These are phyloP conservation scores for Sporothrix variecibatus DNA, from an alignment of 2,329 filamentous ascomycete species.

Conservation along the genomic window DNA sequence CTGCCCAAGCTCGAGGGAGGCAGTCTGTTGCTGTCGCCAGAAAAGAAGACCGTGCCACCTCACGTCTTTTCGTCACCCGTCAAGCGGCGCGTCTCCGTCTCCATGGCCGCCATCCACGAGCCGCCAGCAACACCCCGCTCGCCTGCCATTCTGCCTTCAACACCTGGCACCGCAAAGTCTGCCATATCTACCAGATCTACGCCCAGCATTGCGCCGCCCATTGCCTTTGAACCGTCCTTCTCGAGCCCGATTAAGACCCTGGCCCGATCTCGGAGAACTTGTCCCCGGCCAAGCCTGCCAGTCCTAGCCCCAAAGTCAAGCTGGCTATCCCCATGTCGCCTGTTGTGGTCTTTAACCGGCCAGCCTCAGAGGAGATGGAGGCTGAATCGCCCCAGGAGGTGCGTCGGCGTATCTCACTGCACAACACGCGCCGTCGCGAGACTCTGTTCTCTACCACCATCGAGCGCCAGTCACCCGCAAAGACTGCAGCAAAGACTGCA, in stretches of 20 bases:
- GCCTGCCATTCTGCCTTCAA: background rate
- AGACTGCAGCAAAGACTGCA: conserved; percentile 28
- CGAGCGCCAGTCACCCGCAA: conserved; percentile 11
- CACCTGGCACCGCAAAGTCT: background rate
- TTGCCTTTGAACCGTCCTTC: conserved; percentile 22
- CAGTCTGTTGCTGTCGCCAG: background rate
- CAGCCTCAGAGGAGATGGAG: conserved; percentile 26
- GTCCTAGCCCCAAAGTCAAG: background rate
- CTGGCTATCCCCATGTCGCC: background rate
- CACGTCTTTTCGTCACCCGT: conserved; percentile 26
- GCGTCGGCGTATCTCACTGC: conserved; percentile 36
- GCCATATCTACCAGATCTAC: background rate
- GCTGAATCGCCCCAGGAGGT: conserved; percentile 37
- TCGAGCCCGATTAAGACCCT: conserved; percentile 15
- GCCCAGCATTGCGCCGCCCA: background rate
- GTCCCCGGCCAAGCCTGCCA: background rate
- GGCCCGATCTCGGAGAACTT: background rate
- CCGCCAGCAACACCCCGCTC: background rate
- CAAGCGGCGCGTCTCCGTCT: conserved; percentile 10
- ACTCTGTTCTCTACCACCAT: conserved; percentile 27
- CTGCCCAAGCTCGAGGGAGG: background rate
- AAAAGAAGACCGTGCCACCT: conserved; percentile 35
- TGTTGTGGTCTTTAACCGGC: conserved; percentile 37
- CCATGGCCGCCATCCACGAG: background rate
- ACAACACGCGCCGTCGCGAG: conserved; percentile 36